phyloP scores from a whole-genome alignment of 2,329 filamentous ascomycete genomes.

The Penicillium freii region DNA sequence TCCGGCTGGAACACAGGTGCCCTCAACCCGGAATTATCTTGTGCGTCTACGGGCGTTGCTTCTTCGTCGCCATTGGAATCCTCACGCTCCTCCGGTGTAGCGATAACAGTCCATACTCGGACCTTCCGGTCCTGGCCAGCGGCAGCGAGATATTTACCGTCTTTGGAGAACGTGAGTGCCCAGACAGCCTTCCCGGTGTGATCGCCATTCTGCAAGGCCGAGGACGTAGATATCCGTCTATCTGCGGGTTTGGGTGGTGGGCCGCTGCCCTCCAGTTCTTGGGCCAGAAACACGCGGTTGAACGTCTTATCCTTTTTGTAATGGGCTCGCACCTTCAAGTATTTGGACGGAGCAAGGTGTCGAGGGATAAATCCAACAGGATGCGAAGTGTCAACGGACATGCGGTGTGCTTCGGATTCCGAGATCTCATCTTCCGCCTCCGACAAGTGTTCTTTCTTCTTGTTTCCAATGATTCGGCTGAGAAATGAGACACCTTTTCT shows the following conservation, averaged over 20 bases:
- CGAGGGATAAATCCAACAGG: constrained; percentile 79
- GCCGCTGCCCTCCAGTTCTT: constrained; percentile 73
- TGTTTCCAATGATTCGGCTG: constrained; percentile 74
- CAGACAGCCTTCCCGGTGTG: constrained; percentile 69
- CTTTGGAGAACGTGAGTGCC: constrained; percentile 88
- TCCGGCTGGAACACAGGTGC: constrained; percentile 85
- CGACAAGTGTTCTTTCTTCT: constrained; percentile 64
- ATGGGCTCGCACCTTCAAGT: constrained; percentile 79
- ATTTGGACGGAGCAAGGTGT: constrained; percentile 84
- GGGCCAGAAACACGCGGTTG: constrained; percentile 83
- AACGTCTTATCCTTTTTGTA: constrained; percentile 82
- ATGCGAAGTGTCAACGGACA: constrained; percentile 75
- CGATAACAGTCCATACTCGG: constrained; percentile 83
- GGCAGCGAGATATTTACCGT: constrained; percentile 88
- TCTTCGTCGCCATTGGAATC: constrained; percentile 70
- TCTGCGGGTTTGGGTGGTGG: constrained; percentile 29
- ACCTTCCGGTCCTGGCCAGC: constrained; percentile 85
- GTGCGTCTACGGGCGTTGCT: constrained; percentile 46
- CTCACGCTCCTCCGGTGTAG: constrained; percentile 74
- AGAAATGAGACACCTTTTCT: constrained; percentile 90
- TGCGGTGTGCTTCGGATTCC: constrained; percentile 67
- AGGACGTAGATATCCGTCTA: constrained; percentile 31
- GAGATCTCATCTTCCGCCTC: constrained; percentile 61
- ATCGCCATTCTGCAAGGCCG: constrained; percentile 23
- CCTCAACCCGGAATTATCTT: constrained; percentile 63